phyloP scores from a whole-genome alignment of 2,329 filamentous ascomycete species.

The Monosporascus sp. region DNA sequence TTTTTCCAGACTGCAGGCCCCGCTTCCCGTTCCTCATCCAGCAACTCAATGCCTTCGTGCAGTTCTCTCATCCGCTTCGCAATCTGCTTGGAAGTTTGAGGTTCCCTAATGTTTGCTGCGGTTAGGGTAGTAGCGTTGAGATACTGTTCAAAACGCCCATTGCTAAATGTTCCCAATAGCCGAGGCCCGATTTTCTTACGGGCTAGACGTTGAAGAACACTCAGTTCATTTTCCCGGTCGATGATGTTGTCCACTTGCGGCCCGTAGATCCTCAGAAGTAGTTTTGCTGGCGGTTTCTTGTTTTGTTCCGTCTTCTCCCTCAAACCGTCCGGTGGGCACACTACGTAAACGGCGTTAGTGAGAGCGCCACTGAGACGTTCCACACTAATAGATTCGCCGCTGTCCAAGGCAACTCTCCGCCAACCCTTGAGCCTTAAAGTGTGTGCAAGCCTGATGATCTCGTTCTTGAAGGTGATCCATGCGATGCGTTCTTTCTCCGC shows the following conservation, averaged over 20 bases:
- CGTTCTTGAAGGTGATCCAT: conserved; percentile 85
- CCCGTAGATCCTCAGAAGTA: conserved; percentile 88
- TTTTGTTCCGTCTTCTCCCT: conserved; percentile 28
- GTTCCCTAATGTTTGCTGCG: conserved; percentile 67
- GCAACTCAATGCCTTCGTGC: conserved; percentile 85
- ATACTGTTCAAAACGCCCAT: conserved; percentile 93
- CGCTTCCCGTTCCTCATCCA: conserved; percentile 68
- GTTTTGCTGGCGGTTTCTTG: conserved; percentile 53
- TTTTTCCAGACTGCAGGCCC: conserved; percentile 86
- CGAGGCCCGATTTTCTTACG: conserved; percentile 91
- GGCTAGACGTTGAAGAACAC: conserved; percentile 77
- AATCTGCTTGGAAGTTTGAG: conserved; percentile 84
- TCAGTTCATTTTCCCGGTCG: conserved; percentile 83
- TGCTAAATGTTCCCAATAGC: conserved; percentile 84
- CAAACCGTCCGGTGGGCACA: conserved; percentile 69
- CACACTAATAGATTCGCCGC: conserved; percentile 62
- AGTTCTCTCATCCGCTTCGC: conserved; percentile 96
- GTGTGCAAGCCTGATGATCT: conserved; percentile 84
- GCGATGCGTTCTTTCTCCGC: conserved; percentile 65
- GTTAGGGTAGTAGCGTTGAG: conserved; percentile 81
- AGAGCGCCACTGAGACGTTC: conserved; percentile 82
- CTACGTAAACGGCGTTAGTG: conserved; percentile 95
- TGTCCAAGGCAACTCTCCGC: conserved; percentile 72
- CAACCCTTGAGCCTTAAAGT: conserved; percentile 88
- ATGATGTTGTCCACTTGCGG: conserved; percentile 95